Base-by-base conservation (phyloP, 1,284 basidiomycete species). In the Taiwanofungus camphoratus region DNA sequence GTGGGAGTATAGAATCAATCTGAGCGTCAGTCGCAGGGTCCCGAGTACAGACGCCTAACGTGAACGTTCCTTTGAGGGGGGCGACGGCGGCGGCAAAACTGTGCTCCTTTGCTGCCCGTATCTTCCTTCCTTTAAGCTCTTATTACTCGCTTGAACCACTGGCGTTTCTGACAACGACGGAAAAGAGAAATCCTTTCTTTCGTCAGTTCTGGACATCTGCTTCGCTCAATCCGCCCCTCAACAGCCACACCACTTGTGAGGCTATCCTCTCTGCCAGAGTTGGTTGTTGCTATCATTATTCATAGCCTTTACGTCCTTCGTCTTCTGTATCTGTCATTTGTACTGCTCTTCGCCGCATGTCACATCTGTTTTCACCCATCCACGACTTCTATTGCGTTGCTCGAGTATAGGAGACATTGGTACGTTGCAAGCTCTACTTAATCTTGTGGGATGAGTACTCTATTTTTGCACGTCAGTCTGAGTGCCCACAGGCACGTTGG, bases 401-500 rank as follows among this genome's bases (percentile, higher is more conserved):
- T 36, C 24, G 24, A 18, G 34, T 18, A 33, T 29, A 42, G 49
- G 49, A 41, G 50, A 50, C 45, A 9, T 29, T 42, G 9, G 12
- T 45, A 16, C 35, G 13, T 44, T 20, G 19, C 39, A 23, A 9
- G 18, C 18, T 4, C 29, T 30, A 22, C 4, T 32, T 19, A 18
- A 45, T 23, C 15, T 12, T 19, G 33, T 27, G n/a, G 42, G 54
- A 53, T 56, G 53, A 52, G 27, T 27, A 27, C 35, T 44, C 36
- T 42, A 49, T 34, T 33, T 33, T 74, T 76, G 72, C 74, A 74
- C 70, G 71, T 74, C 74, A 73, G 73, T 70, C 71, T 49, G 71
- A 76, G 57, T 57, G 55, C 45, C 48, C 29, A 35, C 16, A 20
- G 52, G 46, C 56, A 53, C 56, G 52, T 27, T 65, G 50, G 71